These are phyloP conservation scores for Talinum fruticosum DNA, from an alignment of 148 eudicot species.

Conservation along the genomic window DNA sequence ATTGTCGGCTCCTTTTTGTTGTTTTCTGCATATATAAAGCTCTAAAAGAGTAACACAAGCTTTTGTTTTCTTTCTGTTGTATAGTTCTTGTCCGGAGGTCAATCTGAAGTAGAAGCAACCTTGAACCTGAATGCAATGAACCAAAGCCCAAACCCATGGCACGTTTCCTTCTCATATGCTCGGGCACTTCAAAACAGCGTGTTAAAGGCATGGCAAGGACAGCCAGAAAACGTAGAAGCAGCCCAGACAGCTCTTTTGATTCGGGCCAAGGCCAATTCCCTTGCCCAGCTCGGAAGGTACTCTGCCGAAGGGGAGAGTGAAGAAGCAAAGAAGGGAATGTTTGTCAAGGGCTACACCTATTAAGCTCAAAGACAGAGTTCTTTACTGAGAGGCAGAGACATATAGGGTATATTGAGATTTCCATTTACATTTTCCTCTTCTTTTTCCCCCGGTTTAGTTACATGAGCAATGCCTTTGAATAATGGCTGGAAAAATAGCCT, in stretches of 20 bases:
- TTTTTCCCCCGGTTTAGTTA: neutral
- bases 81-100: constrained; percentile 96
- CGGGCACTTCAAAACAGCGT: constrained; percentile 91
- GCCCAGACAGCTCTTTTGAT: constrained; percentile 69
- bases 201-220: constrained; percentile 93
- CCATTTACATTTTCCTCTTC: too few relatives aligned
- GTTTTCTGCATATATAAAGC: neutral
- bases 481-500: neutral
- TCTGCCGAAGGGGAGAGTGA: constrained; percentile 78
- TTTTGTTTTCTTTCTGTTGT: neutral
- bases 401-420: neutral
- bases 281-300: constrained; percentile 89
- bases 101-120: constrained; percentile 89
- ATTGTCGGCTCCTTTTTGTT: neutral
- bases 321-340: constrained; percentile 92
- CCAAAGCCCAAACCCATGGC: constrained; percentile 98
- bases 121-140: constrained; percentile 91
- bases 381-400: neutral
- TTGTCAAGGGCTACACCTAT: constrained; percentile 90
- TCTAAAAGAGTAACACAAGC: neutral
- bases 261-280: constrained; percentile 91
- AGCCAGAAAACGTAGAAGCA: constrained; percentile 74
- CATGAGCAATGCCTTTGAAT: neutral
- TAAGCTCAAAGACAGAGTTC: constrained; percentile 23
- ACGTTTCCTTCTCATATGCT: constrained; percentile 94